Percentiles rank a stretch among this genome's conserved stretches.
These are phyloP conservation scores for Phytophthora aleatoria DNA, from an alignment of 352 stramenopile species.

Conservation along the genomic window DNA sequence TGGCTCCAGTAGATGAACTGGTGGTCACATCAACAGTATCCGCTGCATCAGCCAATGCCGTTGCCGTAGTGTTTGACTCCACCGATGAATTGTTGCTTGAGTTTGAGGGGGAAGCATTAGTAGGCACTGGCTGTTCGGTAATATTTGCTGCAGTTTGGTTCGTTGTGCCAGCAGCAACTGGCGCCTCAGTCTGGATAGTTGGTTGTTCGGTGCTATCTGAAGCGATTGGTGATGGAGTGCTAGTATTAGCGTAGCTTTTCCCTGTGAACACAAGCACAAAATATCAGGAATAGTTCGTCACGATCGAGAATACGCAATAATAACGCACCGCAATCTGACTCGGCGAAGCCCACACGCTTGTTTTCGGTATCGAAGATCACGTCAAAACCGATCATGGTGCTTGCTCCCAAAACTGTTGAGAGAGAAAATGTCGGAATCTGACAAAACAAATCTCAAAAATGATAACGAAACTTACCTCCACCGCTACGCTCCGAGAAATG, in stretches of 20 bases:
- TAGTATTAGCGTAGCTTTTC: constrained; percentile 23
- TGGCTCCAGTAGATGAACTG: constrained; percentile 6
- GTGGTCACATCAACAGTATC: constrained; percentile 2
- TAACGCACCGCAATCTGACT: constrained; percentile 66
- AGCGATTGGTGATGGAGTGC: constrained; percentile 10
- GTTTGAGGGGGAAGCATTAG: constrained; percentile 8
- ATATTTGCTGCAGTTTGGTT: constrained; percentile 2
- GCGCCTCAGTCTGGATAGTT: constrained; percentile 5
- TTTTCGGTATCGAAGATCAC: constrained; percentile 87
- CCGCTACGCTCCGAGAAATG: constrained; percentile 83
- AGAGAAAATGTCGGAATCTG: constrained; percentile 8
- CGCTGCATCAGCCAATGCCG: constrained; percentile 6
- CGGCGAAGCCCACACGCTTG: constrained; percentile 79
- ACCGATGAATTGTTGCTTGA: constrained; percentile 18
- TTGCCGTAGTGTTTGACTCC: constrained; percentile 22
- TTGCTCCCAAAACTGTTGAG: constrained; percentile 71
- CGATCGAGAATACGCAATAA: not conserved
- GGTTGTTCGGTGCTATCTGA: constrained; percentile 3
- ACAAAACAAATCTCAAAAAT: not conserved
- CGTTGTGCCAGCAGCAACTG: constrained; percentile 5
- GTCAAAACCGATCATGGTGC: constrained; percentile 80
- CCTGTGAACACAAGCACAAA: constrained; percentile 14
- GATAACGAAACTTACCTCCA: constrained; percentile 48
- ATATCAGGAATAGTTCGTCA: not conserved
- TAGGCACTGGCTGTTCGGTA: constrained; percentile 1